phyloP scores from a whole-genome alignment of 805 yeast genomes.

The Starmerella kuoi region DNA sequence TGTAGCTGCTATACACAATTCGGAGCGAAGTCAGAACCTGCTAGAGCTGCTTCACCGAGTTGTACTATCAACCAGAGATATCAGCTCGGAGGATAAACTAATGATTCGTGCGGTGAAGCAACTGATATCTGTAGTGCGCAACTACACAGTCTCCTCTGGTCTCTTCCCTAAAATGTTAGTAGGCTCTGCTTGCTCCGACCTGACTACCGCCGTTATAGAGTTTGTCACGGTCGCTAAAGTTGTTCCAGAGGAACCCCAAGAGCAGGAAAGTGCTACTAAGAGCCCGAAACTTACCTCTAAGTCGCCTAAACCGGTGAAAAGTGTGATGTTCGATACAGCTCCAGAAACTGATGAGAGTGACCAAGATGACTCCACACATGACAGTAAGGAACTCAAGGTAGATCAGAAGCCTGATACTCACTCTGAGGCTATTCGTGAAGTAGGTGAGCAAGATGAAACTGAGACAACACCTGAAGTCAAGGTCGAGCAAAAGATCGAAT shows the following conservation, averaged over 20 bases:
- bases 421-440: neutral
- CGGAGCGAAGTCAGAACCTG: conserved; percentile 19
- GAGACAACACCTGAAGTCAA: neutral
- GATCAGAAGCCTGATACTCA: neutral
- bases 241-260: neutral
- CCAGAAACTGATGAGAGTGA: too few species aligned
- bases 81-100: conserved; percentile 23
- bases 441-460: too few species aligned
- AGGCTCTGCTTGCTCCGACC: conserved; percentile 64
- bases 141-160: conserved; percentile 50
- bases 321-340: too few species aligned
- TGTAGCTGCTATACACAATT: conserved; percentile 24
- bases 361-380: too few species aligned
- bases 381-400: neutral
- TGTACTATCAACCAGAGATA: conserved; percentile 26
- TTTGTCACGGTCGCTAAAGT: conserved; percentile 8
- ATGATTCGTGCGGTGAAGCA: conserved; percentile 61
- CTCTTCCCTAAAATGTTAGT: conserved; percentile 58
- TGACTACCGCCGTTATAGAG: conserved; percentile 46
- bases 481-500: neutral
- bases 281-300: neutral
- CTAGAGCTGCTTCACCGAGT: conserved; percentile 28
- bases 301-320: too few species aligned
- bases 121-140: conserved; percentile 64
- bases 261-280: neutral